Conservation (phyloP, 1,284 basidiomycete genomes). For the Rhodofomes roseus region DNA sequence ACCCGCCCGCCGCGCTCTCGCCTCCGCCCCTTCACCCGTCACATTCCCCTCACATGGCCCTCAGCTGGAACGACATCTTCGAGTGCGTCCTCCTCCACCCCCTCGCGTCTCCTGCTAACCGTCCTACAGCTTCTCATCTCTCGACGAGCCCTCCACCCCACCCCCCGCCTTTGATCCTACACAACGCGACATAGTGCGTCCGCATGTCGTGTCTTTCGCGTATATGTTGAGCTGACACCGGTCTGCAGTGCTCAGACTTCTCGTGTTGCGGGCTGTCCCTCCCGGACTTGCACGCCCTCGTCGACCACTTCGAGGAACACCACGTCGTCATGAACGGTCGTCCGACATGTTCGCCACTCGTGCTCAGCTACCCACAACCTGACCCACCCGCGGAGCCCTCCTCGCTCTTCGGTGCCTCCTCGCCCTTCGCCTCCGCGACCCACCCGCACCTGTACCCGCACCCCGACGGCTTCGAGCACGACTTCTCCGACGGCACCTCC, state of each 20-base stretch:
- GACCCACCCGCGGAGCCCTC: conserved; percentile 17
- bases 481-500: conserved; percentile 9
- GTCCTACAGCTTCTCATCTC: neutral
- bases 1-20: neutral
- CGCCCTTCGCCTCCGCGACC: conserved; percentile 8
- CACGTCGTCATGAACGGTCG: conserved; percentile 45
- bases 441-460: conserved; percentile 1
- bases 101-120: neutral
- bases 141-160: neutral
- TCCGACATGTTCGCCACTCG: conserved; percentile 21
- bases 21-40: conserved; percentile 1
- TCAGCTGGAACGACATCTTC: conserved; percentile 4
- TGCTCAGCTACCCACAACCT: conserved; percentile 31
- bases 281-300: conserved; percentile 61
- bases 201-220: neutral
- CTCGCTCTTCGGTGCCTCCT: conserved; percentile 5
- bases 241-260: conserved; percentile 54
- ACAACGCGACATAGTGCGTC: neutral
- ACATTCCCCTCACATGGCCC: conserved; percentile 3
- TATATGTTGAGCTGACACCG: neutral
- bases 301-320: conserved; percentile 63
- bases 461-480: conserved; percentile 10
- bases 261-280: conserved; percentile 60
- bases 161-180: neutral
- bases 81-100: neutral